Evolutionary conservation across 257 asterid species (phyloP).

Genomic region (Verbascum thapsus): DNA sequence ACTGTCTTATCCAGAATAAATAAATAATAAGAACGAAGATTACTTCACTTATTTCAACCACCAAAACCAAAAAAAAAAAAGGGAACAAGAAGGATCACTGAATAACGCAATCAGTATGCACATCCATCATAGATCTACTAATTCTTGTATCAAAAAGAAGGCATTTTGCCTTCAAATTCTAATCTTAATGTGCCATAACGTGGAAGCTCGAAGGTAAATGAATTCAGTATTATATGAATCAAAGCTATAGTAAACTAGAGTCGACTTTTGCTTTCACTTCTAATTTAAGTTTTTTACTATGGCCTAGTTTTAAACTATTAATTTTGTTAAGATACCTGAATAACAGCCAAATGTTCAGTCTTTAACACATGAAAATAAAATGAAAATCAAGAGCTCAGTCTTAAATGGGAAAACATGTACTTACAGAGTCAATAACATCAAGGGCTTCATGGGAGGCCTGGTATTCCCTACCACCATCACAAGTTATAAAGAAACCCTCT

Average conservation of each 20-base stretch:
- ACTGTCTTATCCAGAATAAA: constrained; percentile 48
- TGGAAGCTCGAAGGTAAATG: constrained; percentile 13
- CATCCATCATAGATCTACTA: too few relatives aligned
- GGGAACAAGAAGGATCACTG: background rate
- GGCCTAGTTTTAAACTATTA: background rate
- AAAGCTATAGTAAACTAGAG: too few relatives aligned
- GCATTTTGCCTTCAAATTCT: constrained; percentile 7
- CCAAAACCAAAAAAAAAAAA: constrained; percentile 18
- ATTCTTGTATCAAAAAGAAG: background rate
- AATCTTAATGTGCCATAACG: background rate
- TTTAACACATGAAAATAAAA: background rate
- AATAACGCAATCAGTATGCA: background rate
- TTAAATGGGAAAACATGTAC: constrained; percentile 16
- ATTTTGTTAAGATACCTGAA: background rate
- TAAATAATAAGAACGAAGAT: constrained; percentile 4
- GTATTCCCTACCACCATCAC: constrained; percentile 93
- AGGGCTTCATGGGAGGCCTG: constrained; percentile 91
- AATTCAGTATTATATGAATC: constrained; percentile 1
- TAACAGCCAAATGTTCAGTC: constrained; percentile 16
- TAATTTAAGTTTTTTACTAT: too few relatives aligned
- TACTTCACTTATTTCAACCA: constrained; percentile 4
- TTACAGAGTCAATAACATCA: constrained; percentile 83
- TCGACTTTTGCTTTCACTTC: too few relatives aligned
- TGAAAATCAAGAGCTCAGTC: background rate
- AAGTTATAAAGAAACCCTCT: constrained; percentile 91